phyloP scores from a whole-genome alignment of 2,329 filamentous ascomycete species.

The Thelonectria discophora region DNA sequence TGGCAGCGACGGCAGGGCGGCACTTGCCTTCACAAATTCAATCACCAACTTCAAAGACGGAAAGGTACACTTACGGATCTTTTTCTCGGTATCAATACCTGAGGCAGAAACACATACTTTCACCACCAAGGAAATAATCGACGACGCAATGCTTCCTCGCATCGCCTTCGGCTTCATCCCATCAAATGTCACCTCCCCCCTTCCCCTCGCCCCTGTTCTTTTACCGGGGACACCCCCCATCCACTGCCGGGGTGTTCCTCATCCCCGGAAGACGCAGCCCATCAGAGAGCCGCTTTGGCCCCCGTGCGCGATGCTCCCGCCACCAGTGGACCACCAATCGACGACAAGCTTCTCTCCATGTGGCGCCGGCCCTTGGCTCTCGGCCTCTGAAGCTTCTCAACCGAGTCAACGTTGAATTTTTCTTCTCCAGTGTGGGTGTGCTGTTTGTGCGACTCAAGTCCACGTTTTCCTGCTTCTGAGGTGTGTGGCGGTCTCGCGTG shows the following conservation, averaged over 20 bases:
- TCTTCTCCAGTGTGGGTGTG: not conserved
- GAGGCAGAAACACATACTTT: no score
- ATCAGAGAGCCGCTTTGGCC: constrained; percentile 43
- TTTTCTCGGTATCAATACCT: no score
- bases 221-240: not conserved
- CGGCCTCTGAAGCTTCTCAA: constrained; percentile 27
- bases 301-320: constrained; percentile 45
- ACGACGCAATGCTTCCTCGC: no score
- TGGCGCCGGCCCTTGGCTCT: constrained; percentile 41
- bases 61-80: no score
- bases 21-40: no score
- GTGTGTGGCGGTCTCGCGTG: not conserved
- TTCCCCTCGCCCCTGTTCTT: not conserved
- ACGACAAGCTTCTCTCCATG: constrained; percentile 41
- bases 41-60: no score
- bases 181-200: not conserved
- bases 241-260: constrained; percentile 16
- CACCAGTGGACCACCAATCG: constrained; percentile 46
- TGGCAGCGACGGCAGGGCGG: no score
- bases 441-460: not conserved
- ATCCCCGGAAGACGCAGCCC: constrained; percentile 36
- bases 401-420: constrained; percentile 8
- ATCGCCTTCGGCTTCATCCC: constrained; percentile 1
- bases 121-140: no score
- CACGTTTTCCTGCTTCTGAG: not conserved